Conservation (phyloP, 1,139 yeast genomes). For the Nakaseomyces uthaithaninus region DNA sequence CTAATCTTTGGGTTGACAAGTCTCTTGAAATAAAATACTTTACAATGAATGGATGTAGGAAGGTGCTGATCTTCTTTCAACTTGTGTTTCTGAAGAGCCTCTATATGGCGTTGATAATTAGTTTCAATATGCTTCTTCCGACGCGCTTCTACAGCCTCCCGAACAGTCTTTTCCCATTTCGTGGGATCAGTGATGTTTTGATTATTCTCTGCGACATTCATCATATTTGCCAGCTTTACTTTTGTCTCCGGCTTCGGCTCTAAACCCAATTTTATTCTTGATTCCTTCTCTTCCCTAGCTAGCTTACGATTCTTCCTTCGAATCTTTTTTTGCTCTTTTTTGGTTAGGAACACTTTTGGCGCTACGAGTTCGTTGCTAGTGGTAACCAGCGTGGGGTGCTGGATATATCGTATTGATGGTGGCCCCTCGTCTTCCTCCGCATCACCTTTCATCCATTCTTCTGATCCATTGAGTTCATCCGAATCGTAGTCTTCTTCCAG, state of each 20-base stretch:
- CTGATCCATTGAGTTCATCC: conserved; percentile 20
- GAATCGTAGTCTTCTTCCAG: conserved; percentile 18
- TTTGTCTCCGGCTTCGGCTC: conserved; percentile 89
- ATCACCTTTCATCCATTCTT: conserved; percentile 11
- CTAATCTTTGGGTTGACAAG: conserved; percentile 58
- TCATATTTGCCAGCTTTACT: conserved; percentile 70
- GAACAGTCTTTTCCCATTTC: conserved; percentile 65
- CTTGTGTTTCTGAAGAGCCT: conserved; percentile 19
- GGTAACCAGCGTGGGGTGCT: conserved; percentile 67
- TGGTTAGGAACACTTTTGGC: conserved; percentile 54
- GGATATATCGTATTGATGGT: conserved; percentile 44
- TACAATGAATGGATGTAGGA: conserved; percentile 37
- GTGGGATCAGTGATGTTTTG: conserved; percentile 92
- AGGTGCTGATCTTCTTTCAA: not conserved
- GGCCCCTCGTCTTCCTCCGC: conserved; percentile 18
- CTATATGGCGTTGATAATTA: conserved; percentile 47
- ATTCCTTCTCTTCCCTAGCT: conserved; percentile 62
- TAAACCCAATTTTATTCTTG: conserved; percentile 68
- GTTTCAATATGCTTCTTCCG: conserved; percentile 48
- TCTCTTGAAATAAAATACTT: conserved; percentile 50
- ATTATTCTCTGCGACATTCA: conserved; percentile 69
- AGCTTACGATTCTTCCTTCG: conserved; percentile 64
- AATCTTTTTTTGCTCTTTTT: conserved; percentile 65
- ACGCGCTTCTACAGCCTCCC: conserved; percentile 60
- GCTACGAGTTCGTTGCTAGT: conserved; percentile 48